Evolutionary conservation across 169 alveolate genomes (phyloP).

Genomic region (Plasmodium gonderi): DNA sequence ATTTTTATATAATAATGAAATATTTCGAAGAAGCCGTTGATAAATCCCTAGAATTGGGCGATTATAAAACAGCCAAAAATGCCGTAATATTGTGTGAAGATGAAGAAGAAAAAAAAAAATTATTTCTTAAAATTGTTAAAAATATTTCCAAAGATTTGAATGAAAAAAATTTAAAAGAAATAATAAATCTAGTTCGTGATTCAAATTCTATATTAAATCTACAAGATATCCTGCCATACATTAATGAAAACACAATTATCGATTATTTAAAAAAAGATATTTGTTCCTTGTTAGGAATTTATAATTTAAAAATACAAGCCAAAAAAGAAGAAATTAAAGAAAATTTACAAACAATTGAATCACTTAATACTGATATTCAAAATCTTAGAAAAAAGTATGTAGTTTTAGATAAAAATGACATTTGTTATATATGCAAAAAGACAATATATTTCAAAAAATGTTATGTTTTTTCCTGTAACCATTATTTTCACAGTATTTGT

Average conservation of each 20-base stretch:
- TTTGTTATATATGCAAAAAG: constrained; percentile 72
- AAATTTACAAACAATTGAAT: constrained; percentile 56
- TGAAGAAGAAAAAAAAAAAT: constrained; percentile 76
- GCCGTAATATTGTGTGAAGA: constrained; percentile 68
- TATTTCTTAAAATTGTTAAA: constrained; percentile 67
- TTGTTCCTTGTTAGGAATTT: constrained; percentile 57
- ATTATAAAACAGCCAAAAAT: constrained; percentile 60
- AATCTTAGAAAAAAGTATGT: constrained; percentile 40
- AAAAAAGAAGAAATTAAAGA: constrained; percentile 73
- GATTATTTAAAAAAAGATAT: constrained; percentile 72
- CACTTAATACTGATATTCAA: constrained; percentile 61
- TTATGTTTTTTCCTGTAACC: constrained; percentile 73
- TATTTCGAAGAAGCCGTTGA: constrained; percentile 76
- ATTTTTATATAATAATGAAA: constrained; percentile 71
- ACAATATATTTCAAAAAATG: constrained; percentile 59
- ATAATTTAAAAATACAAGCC: constrained; percentile 71
- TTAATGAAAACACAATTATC: constrained; percentile 55
- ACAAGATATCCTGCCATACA: constrained; percentile 72
- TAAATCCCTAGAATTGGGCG: constrained; percentile 63
- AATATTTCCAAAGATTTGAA: constrained; percentile 66
- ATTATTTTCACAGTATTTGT: constrained; percentile 73
- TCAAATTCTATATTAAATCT: constrained; percentile 66
- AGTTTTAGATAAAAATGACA: constrained; percentile 49
- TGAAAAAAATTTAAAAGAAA: constrained; percentile 70
- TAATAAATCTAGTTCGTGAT: constrained; percentile 62